A percentile compares a stretch with the other conserved stretches of the same genome.
Conservation (phyloP, 352 stramenopile species). For the Blastocystis sp. region DNA sequence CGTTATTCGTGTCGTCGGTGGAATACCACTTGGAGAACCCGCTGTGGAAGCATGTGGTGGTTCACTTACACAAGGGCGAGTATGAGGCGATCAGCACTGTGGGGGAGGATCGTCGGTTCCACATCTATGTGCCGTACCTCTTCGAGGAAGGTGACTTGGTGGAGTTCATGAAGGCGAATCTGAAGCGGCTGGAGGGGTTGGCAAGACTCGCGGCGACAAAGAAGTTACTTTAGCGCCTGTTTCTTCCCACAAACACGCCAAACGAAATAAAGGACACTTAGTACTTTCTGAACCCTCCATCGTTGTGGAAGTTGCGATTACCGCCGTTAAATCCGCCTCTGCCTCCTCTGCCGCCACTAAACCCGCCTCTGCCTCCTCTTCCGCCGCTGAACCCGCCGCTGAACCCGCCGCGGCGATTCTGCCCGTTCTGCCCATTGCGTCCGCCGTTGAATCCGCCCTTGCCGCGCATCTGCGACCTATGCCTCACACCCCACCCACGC, state of each 20-base stretch:
- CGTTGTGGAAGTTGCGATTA: not conserved
- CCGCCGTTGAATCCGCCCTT: slow-evolving; percentile 1
- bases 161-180: not conserved
- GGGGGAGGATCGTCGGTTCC: slow-evolving; percentile 15
- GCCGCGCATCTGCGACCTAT: slow-evolving; percentile 32
- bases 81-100: not conserved
- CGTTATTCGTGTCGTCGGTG: slow-evolving; percentile 15
- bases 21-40: slow-evolving; percentile 64
- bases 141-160: slow-evolving; percentile 31
- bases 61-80: slow-evolving; percentile 53
- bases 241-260: not conserved
- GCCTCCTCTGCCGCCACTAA: slow-evolving; percentile 71
- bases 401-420: slow-evolving; percentile 73
- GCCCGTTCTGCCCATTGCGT: slow-evolving; percentile 71
- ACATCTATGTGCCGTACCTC: slow-evolving; percentile 62
- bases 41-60: slow-evolving; percentile 37
- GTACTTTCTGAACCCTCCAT: not conserved
- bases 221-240: slow-evolving; percentile 23
- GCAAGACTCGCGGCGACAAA: no score
- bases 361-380: slow-evolving; percentile 72
- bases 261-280: slow-evolving; percentile 20
- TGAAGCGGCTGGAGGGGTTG: slow-evolving; percentile 12
- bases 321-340: slow-evolving; percentile 72
- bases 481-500: not conserved
- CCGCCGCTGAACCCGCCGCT: slow-evolving; percentile 71